Base-by-base conservation (phyloP, 805 yeast species). In the Metschnikowia baotianmanensis region DNA sequence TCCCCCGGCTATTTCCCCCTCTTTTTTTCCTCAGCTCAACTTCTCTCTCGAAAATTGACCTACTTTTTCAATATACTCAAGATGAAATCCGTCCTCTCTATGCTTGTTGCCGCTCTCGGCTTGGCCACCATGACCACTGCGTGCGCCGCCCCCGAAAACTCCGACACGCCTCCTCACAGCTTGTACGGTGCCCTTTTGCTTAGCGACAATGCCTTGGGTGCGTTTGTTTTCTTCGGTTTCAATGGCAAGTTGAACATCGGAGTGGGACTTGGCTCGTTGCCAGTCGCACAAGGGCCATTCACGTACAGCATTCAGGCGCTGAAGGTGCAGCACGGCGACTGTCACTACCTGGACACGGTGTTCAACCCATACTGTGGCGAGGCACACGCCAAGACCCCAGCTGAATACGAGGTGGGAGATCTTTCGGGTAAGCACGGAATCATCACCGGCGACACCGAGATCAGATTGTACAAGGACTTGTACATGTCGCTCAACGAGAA, bases 391-490 rank as follows among this genome's bases (percentile, higher is more conserved):
- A 24, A 17, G 5, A 37, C 40, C 10, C 21, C 26, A 3, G 40
- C 40, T 7, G 40, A 37, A 12, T 16, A 37, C 13, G 25, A 30
- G 18, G 40, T 37, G 19, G 40, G 40, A 12, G 40, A 37, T 25
- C 40, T 37, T 24, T 37, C 40, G 20, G 40, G 40, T 5, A 37
- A 37, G 15, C 40, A 37, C 35, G 35, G 40, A 12, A 6, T 21
- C 11, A 31, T 37, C n/a, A 11, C 33, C 18, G 34, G 29, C 19
- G 23, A 28, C 8, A 21, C 29, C 17, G 16, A 18, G 15, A 13
- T 25, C 10, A 18, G 17, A 17, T 9, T 23, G 16, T 36, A 28
- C 40, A 19, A 21, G 12, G 40, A 37, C 24, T 11, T 12, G 11
- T 37, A 21, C 35, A 17, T 37, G 40, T 37, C 40, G 34, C 40